Conservation (phyloP, 1,139 yeast genomes). For the Protomyces pachydermus region DNA sequence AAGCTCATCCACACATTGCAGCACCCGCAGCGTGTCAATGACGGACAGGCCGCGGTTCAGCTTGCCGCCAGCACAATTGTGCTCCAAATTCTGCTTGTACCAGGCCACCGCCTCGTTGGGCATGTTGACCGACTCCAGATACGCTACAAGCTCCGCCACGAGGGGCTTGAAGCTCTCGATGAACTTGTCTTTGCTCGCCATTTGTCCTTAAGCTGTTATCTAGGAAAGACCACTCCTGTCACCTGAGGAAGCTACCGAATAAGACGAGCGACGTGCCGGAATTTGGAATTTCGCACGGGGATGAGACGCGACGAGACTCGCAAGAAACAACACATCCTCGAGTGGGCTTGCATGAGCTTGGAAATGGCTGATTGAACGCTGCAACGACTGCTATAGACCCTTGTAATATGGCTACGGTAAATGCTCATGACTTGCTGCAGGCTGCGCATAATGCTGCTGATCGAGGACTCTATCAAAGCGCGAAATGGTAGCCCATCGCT, state of each 20-base stretch:
- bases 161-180: conserved; percentile 68
- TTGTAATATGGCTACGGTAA: too few relatives aligned
- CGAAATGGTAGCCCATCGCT: background rate
- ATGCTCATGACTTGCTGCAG: background rate
- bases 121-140: conserved; percentile 67
- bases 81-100: conserved; percentile 65
- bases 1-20: conserved; percentile 66
- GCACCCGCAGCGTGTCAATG: conserved; percentile 79
- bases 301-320: too few relatives aligned
- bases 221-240: too few relatives aligned
- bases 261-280: too few relatives aligned
- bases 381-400: too few relatives aligned
- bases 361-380: too few relatives aligned
- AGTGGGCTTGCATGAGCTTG: too few relatives aligned
- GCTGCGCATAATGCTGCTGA: background rate
- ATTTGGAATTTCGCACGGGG: too few relatives aligned
- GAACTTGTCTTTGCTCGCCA: conserved; percentile 47
- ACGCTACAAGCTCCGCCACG: conserved; percentile 66
- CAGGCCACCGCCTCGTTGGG: conserved; percentile 82
- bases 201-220: background rate
- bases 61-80: conserved; percentile 96
- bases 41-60: conserved; percentile 94
- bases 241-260: too few relatives aligned
- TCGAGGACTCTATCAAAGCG: background rate
- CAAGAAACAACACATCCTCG: too few relatives aligned